Conservation (phyloP, 352 stramenopile genomes). For the Globisporangium okanoganense region DNA sequence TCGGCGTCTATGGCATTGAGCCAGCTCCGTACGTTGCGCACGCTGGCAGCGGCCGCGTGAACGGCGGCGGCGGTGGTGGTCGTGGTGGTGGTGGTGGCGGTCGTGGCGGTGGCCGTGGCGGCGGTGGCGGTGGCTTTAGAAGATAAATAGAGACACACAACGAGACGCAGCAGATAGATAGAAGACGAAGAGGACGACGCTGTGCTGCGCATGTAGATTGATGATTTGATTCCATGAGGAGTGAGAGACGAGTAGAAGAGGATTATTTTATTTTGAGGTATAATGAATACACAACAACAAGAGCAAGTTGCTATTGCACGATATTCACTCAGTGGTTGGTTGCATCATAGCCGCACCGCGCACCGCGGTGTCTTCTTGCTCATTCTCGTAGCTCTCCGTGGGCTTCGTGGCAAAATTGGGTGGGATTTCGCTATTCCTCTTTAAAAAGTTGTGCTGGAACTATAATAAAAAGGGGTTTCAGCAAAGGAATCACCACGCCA, state of each 20-base stretch:
- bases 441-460: no score
- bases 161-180: neutral
- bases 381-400: no score
- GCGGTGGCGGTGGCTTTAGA: constrained; percentile 2
- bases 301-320: neutral
- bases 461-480: no score
- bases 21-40: constrained; percentile 32
- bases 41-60: constrained; percentile 20
- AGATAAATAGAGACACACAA: constrained; percentile 3
- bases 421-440: no score
- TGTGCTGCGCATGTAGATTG: neutral
- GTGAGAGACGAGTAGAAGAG: constrained; percentile 1
- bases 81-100: constrained; percentile 7
- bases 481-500: no score
- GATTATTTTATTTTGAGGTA: constrained; percentile 1
- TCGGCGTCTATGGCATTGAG: constrained; percentile 70
- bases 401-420: no score
- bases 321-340: no score
- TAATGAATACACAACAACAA: neutral
- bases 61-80: constrained; percentile 9
- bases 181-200: neutral
- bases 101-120: constrained; percentile 12
- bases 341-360: no score
- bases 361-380: no score
- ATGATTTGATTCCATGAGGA: constrained; percentile 3